Percentiles rank a stretch among this genome's conserved stretches.
These are phyloP conservation scores for Aspergillus thermomutatus DNA, from an alignment of 2,329 filamentous ascomycete genomes.

Conservation along the genomic window DNA sequence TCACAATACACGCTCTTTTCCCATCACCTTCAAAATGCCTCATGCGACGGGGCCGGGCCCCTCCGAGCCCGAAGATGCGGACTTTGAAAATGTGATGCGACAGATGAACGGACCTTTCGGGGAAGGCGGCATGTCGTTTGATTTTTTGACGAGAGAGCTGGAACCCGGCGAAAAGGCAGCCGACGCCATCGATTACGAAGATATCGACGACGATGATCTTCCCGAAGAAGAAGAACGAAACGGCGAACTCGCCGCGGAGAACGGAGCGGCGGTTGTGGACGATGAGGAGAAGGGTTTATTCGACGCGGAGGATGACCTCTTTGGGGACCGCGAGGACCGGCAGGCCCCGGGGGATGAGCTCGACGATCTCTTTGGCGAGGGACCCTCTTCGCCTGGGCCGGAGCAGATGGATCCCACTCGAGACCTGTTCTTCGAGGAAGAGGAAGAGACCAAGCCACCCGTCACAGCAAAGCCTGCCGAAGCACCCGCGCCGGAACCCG, in stretches of 20 bases:
- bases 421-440: slow-evolving; percentile 32
- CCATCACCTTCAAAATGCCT: slow-evolving; percentile 30
- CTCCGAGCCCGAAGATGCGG: slow-evolving; percentile 32
- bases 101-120: slow-evolving; percentile 37
- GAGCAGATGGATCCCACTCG: slow-evolving; percentile 29
- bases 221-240: slow-evolving; percentile 56
- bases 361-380: slow-evolving; percentile 50
- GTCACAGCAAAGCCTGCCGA: slow-evolving; percentile 14
- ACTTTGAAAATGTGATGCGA: slow-evolving; percentile 42
- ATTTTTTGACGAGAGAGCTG: slow-evolving; percentile 40
- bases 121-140: slow-evolving; percentile 32
- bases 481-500: slow-evolving; percentile 13
- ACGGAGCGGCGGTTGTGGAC: slow-evolving; percentile 57
- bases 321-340: slow-evolving; percentile 23
- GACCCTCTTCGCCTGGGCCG: slow-evolving; percentile 32
- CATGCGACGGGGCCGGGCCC: slow-evolving; percentile 33
- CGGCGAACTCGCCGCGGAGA: slow-evolving; percentile 29
- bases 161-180: slow-evolving; percentile 73
- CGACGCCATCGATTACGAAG: slow-evolving; percentile 85
- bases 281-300: slow-evolving; percentile 24
- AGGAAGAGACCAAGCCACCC: slow-evolving; percentile 20
- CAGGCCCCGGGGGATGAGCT: slow-evolving; percentile 37
- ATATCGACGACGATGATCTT: slow-evolving; percentile 88
- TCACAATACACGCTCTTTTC: slow-evolving; percentile 1
- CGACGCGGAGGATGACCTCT: slow-evolving; percentile 38